Conservation (phyloP, 202 grass and related monocot genomes). For the Panicum virgatum region DNA sequence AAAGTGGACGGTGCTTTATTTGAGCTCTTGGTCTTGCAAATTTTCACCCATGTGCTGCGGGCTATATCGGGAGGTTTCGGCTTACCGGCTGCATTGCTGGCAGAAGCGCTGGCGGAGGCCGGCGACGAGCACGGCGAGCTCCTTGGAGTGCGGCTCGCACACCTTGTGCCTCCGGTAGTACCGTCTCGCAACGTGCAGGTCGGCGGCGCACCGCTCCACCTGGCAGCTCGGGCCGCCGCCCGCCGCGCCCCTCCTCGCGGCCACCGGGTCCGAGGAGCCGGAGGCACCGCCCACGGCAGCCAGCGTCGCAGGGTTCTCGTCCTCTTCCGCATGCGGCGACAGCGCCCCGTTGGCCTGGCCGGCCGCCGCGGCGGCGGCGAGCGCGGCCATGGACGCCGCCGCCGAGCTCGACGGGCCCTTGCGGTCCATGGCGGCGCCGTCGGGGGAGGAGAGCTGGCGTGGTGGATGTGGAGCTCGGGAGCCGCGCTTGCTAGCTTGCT, state of each 20-base stretch:
- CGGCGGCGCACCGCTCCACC: conserved; percentile 72
- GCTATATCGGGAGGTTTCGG: not conserved
- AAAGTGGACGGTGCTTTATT: not conserved
- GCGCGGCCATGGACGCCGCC: conserved; percentile 38
- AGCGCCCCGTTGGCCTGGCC: not conserved
- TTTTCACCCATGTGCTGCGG: not conserved
- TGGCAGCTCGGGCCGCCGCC: conserved; percentile 66
- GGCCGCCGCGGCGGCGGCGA: conserved; percentile 33
- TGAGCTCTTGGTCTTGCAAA: not conserved
- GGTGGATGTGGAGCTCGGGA: not conserved
- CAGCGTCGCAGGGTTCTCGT: conserved; percentile 14
- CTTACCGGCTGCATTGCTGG: conserved; percentile 97
- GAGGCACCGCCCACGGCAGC: not conserved
- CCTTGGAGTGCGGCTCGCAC: conserved; percentile 78
- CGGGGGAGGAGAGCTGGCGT: not conserved
- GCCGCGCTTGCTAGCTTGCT: not conserved
- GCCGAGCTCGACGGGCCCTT: conserved; percentile 15
- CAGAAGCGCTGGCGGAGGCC: conserved; percentile 94
- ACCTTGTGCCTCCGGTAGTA: conserved; percentile 94
- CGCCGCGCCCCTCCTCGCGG: conserved; percentile 26
- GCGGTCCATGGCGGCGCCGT: conserved; percentile 40
- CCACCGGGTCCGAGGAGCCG: not conserved
- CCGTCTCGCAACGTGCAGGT: conserved; percentile 62
- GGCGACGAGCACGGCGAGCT: conserved; percentile 63
- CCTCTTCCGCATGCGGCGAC: conserved; percentile 11